Conservation (phyloP, 169 alveolate genomes). For the Plasmodium yoelii region DNA sequence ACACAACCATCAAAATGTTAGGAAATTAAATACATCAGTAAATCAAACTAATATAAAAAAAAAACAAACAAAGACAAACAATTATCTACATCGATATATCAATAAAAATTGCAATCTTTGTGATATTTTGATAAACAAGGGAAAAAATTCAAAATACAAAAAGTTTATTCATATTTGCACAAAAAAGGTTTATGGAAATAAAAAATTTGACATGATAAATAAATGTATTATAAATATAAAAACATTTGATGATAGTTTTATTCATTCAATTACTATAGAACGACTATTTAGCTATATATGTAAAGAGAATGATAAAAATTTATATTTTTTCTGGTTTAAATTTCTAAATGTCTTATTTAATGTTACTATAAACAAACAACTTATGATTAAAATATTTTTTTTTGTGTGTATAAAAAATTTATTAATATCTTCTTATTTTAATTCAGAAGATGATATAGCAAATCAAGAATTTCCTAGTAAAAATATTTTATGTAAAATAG, state of each 20-base stretch:
- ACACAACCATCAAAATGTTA: too few relatives aligned
- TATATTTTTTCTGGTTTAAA: constrained; percentile 62
- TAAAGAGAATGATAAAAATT: constrained; percentile 16
- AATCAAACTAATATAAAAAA: not conserved
- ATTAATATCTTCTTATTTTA: constrained; percentile 42
- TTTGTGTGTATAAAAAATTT: constrained; percentile 53
- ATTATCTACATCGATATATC: not conserved
- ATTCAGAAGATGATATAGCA: constrained; percentile 21
- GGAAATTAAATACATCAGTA: not conserved
- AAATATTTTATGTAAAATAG: not conserved
- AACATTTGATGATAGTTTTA: constrained; percentile 64
- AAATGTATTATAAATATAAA: constrained; percentile 70
- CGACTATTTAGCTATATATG: constrained; percentile 48
- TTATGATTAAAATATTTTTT: constrained; percentile 55
- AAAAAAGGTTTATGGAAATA: constrained; percentile 38
- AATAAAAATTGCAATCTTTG: constrained; percentile 30
- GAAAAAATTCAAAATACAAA: not conserved
- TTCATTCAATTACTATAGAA: constrained; percentile 71
- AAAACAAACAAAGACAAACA: not conserved
- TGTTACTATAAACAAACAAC: constrained; percentile 70
- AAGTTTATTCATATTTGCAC: constrained; percentile 45
- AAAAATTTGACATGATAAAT: constrained; percentile 27
- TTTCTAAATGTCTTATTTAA: constrained; percentile 69
- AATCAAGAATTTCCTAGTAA: constrained; percentile 42
- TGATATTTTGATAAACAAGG: constrained; percentile 20